phyloP scores from a whole-genome alignment of 2,329 filamentous ascomycete species.

The Biscogniauxia mediterranea region DNA sequence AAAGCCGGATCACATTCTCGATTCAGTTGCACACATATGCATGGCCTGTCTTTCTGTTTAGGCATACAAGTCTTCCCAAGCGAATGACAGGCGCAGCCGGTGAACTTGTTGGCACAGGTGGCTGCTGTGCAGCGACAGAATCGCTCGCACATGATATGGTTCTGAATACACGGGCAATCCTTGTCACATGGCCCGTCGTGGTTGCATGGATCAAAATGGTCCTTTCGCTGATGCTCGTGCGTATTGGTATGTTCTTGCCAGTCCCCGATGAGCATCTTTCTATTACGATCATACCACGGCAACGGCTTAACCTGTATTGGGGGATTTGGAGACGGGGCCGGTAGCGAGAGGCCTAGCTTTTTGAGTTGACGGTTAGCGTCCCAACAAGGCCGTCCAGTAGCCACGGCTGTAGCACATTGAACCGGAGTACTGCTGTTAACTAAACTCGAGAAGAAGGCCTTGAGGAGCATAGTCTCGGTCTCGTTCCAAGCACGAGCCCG shows the following conservation, averaged over 20 bases:
- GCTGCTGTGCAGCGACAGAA: slow-evolving; percentile 64
- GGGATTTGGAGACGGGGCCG: slow-evolving; percentile 29
- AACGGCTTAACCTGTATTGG: slow-evolving; percentile 42
- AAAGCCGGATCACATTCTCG: slow-evolving; percentile 79
- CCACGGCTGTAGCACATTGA: slow-evolving; percentile 49
- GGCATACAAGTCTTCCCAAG: slow-evolving; percentile 58
- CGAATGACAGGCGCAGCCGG: slow-evolving; percentile 62
- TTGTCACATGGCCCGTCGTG: slow-evolving; percentile 67
- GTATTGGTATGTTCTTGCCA: slow-evolving; percentile 56
- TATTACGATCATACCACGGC: slow-evolving; percentile 56
- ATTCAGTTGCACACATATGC: slow-evolving; percentile 69
- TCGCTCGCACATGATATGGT: slow-evolving; percentile 68
- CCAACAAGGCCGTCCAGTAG: slow-evolving; percentile 52
- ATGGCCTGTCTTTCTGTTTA: slow-evolving; percentile 58
- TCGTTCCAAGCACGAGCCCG: slow-evolving; percentile 45
- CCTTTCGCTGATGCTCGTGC: slow-evolving; percentile 55
- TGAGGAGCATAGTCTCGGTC: slow-evolving; percentile 48
- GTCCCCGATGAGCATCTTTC: slow-evolving; percentile 52
- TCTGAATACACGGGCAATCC: slow-evolving; percentile 61
- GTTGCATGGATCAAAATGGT: slow-evolving; percentile 62
- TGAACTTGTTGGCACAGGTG: slow-evolving; percentile 62
- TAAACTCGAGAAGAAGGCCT: slow-evolving; percentile 44
- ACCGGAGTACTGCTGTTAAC: slow-evolving; percentile 42
- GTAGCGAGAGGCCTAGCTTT: slow-evolving; percentile 36
- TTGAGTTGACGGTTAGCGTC: slow-evolving; percentile 48